These are phyloP conservation scores for Aspergillus sp. DNA, from an alignment of 2,329 filamentous ascomycete genomes.

Conservation along the genomic window DNA sequence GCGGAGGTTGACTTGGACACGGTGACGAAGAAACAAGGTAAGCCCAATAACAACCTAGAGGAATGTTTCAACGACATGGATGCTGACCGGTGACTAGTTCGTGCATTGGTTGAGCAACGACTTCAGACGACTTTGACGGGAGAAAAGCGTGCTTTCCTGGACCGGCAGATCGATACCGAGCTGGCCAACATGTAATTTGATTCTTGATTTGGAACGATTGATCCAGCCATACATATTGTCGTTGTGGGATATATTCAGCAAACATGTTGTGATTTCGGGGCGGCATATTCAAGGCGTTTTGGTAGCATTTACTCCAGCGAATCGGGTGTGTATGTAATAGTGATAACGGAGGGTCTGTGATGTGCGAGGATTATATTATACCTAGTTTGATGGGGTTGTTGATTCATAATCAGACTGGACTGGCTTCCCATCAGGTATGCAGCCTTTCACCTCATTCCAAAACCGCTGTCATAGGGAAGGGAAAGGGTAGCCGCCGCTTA, in stretches of 20 bases:
- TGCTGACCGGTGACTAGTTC: slow-evolving; percentile 47
- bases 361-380: no score
- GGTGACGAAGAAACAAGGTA: slow-evolving; percentile 95
- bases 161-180: slow-evolving; percentile 89
- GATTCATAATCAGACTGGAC: no score
- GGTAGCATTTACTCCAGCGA: background rate
- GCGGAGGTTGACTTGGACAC: slow-evolving; percentile 88
- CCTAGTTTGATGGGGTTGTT: no score
- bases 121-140: slow-evolving; percentile 85
- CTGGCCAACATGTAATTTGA: slow-evolving; percentile 78
- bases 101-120: slow-evolving; percentile 87
- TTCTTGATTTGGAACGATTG: background rate
- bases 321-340: background rate
- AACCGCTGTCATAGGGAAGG: no score
- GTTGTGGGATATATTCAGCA: background rate
- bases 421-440: no score
- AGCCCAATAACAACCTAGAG: slow-evolving; percentile 20
- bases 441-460: no score
- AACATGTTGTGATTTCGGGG: background rate
- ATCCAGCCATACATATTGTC: background rate
- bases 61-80: background rate
- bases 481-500: no score
- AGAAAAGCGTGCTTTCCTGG: slow-evolving; percentile 84
- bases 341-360: background rate
- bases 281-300: background rate